phyloP scores from a whole-genome alignment of 2,329 filamentous ascomycete species.

The Cadophora sp. region DNA sequence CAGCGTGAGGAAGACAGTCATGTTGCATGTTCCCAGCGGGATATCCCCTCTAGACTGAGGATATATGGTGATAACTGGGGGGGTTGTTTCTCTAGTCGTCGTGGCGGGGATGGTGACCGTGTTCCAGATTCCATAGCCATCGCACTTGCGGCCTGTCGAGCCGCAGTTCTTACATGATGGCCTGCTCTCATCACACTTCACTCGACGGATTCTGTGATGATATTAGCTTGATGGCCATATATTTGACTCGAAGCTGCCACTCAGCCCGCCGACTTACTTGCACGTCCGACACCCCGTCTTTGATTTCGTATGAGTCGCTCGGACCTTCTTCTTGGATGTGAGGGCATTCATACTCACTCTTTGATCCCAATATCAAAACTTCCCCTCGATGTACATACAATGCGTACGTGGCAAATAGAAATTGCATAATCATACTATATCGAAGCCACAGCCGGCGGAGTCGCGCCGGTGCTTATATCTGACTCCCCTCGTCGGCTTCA shows the following conservation, averaged over 20 bases:
- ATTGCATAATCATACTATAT: no score
- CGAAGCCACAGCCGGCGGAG: not conserved
- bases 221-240: not conserved
- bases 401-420: no score
- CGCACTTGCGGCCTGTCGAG: constrained; percentile 37
- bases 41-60: not conserved
- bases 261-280: constrained; percentile 52
- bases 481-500: no score
- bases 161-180: constrained; percentile 34
- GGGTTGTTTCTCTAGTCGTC: not conserved
- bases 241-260: constrained; percentile 2
- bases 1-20: not conserved
- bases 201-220: constrained; percentile 22
- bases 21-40: not conserved
- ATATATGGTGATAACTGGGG: not conserved
- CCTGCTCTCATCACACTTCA: constrained; percentile 37
- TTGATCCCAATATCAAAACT: no score
- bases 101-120: not conserved
- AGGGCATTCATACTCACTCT: not conserved
- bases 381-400: no score
- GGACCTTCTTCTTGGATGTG: constrained; percentile 12
- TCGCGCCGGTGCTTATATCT: not conserved
- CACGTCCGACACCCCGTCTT: constrained; percentile 70
- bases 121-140: constrained; percentile 29
- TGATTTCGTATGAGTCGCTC: constrained; percentile 53